These are phyloP conservation scores for Naganishia sp. DNA, from an alignment of 1,284 basidiomycete species.

Conservation along the genomic window DNA sequence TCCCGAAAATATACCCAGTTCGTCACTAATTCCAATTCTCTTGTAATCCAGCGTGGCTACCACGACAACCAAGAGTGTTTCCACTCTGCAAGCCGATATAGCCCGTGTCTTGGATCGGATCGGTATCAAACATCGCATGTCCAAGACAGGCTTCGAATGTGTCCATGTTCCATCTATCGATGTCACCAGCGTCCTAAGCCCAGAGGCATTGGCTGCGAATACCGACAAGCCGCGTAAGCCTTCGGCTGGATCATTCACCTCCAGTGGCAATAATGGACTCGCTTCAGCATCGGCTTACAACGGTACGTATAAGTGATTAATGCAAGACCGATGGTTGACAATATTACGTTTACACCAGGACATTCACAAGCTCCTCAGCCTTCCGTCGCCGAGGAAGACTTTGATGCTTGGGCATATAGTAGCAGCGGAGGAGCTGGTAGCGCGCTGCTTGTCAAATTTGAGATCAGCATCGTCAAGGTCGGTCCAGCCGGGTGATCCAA, in stretches of 20 bases:
- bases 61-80: slow-evolving; percentile 85
- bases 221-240: slow-evolving; percentile 1
- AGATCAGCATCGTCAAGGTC: slow-evolving; percentile 92
- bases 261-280: slow-evolving; percentile 2
- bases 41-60: slow-evolving; percentile 72
- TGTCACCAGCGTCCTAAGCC: slow-evolving; percentile 64
- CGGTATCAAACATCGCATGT: slow-evolving; percentile 90
- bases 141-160: slow-evolving; percentile 90
- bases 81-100: slow-evolving; percentile 79
- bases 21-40: not conserved
- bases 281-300: not conserved
- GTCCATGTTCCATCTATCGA: slow-evolving; percentile 93
- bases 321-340: not conserved
- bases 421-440: slow-evolving; percentile 57
- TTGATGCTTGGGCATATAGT: slow-evolving; percentile 67
- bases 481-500: slow-evolving; percentile 44
- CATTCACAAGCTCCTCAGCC: not conserved
- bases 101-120: slow-evolving; percentile 84
- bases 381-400: slow-evolving; percentile 59
- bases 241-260: not conserved
- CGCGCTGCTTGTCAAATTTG: slow-evolving; percentile 82
- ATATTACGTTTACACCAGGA: not conserved
- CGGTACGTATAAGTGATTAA: not conserved
- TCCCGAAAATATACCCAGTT: slow-evolving; percentile 7
- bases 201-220: slow-evolving; percentile 20